phyloP scores from a whole-genome alignment of 352 stramenopile genomes.

The Pythium utonaiense region DNA sequence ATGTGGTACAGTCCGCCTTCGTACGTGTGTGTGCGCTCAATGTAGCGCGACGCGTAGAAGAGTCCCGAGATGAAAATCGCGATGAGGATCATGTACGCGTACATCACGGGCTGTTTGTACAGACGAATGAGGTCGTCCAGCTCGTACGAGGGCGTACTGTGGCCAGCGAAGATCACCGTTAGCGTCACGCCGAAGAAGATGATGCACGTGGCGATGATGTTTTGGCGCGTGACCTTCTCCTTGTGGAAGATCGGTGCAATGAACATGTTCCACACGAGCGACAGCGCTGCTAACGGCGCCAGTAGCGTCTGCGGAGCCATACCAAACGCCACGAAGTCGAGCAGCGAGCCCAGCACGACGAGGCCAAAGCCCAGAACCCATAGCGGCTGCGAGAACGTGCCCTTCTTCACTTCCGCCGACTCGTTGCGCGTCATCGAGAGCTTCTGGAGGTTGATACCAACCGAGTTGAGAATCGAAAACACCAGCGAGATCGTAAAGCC shows the following conservation, averaged over 20 bases:
- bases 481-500: conserved; percentile 78
- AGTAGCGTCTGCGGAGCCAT: conserved; percentile 87
- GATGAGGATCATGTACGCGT: conserved; percentile 64
- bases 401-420: conserved; percentile 41
- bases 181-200: conserved; percentile 84
- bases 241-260: conserved; percentile 86
- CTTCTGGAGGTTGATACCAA: conserved; percentile 86
- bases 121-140: conserved; percentile 73
- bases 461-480: conserved; percentile 78
- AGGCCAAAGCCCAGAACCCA: conserved; percentile 85
- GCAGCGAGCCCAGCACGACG: conserved; percentile 72
- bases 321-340: conserved; percentile 91
- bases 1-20: conserved; percentile 68
- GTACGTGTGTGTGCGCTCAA: conserved; percentile 57
- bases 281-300: conserved; percentile 84
- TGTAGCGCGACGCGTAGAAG: conserved; percentile 70
- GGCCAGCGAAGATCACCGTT: conserved; percentile 77
- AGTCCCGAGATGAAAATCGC: conserved; percentile 66
- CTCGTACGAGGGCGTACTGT: conserved; percentile 83
- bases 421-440: conserved; percentile 84
- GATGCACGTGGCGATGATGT: conserved; percentile 76
- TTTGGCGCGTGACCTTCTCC: conserved; percentile 76
- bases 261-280: conserved; percentile 91
- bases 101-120: conserved; percentile 70
- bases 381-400: conserved; percentile 72